These are phyloP conservation scores for Luffa aegyptiaca DNA, from an alignment of 306 rosid species.

Conservation along the genomic window DNA sequence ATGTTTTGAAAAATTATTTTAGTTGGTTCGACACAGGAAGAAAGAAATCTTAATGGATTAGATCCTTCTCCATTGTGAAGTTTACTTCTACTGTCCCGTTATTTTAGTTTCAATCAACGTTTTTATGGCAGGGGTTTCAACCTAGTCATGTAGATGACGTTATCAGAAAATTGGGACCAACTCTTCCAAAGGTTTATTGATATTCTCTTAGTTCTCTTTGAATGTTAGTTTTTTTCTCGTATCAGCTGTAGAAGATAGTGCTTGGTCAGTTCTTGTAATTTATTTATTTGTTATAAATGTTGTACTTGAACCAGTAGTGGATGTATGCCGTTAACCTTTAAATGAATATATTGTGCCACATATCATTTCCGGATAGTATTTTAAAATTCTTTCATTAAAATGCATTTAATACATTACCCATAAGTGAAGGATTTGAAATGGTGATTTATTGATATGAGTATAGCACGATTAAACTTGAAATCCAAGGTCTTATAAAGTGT, in stretches of 20 bases:
- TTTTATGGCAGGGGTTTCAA: constrained; percentile 42
- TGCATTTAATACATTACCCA: not conserved
- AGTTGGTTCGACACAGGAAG: not conserved
- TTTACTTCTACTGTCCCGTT: not conserved
- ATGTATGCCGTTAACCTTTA: not conserved
- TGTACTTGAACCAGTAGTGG: not conserved
- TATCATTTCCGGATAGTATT: not conserved
- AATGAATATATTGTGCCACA: not conserved
- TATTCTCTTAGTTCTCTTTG: constrained; percentile 1
- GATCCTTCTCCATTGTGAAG: not conserved
- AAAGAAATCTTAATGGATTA: not conserved
- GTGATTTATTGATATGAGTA: not conserved
- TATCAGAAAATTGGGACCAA: constrained; percentile 53
- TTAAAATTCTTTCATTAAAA: not conserved
- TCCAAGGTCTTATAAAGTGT: not conserved
- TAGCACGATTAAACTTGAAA: not conserved
- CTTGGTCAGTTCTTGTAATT: not conserved
- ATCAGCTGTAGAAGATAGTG: not conserved
- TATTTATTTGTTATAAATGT: not conserved
- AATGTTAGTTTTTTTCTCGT: not conserved
- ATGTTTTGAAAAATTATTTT: not conserved
- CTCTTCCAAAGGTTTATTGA: constrained; percentile 58
- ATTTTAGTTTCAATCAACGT: constrained; percentile 3
- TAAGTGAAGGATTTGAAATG: not conserved
- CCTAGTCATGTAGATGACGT: constrained; percentile 56